Evolutionary conservation across 768 basidiomycete genomes (phyloP).

Genomic region (Amanita muscaria): DNA sequence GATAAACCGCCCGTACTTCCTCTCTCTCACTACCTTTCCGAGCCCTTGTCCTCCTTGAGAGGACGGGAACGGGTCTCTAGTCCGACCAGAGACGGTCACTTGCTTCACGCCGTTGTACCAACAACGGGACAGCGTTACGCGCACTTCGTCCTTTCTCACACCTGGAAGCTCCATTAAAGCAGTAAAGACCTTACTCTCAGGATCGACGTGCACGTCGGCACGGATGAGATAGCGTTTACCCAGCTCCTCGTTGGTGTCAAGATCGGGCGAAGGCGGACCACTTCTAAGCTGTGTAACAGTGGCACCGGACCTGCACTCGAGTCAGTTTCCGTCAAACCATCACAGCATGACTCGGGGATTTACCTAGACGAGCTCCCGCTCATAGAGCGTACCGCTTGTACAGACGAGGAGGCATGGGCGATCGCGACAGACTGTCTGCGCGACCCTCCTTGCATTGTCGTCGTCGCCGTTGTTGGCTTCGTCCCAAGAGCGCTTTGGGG

Average conservation of each 20-base stretch:
- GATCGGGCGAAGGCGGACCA: constrained; percentile 14
- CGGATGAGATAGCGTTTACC: constrained; percentile 39
- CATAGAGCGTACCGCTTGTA: constrained; percentile 15
- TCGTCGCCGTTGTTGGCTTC: constrained; percentile 7
- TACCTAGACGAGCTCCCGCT: constrained; percentile 16
- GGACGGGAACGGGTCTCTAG: constrained; percentile 30
- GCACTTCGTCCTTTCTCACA: constrained; percentile 47
- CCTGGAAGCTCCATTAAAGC: constrained; percentile 67
- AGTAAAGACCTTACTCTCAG: constrained; percentile 38
- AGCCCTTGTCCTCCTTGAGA: constrained; percentile 18
- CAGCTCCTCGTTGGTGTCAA: constrained; percentile 5
- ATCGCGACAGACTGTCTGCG: constrained; percentile 18
- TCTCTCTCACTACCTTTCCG: constrained; percentile 34
- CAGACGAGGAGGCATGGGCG: constrained; percentile 17
- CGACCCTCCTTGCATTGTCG: constrained; percentile 14
- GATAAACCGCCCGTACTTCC: constrained; percentile 41
- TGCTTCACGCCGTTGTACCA: constrained; percentile 54
- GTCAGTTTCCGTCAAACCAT: background rate
- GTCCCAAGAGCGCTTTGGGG: constrained; percentile 15
- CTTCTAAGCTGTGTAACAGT: constrained; percentile 13
- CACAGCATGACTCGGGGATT: background rate
- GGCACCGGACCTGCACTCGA: constrained; percentile 4
- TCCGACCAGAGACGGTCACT: constrained; percentile 45
- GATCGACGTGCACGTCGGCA: constrained; percentile 53
- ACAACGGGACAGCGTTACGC: constrained; percentile 51